Base-by-base conservation (phyloP, 495 filamentous ascomycete genomes). In the Neurospora terricola region DNA sequence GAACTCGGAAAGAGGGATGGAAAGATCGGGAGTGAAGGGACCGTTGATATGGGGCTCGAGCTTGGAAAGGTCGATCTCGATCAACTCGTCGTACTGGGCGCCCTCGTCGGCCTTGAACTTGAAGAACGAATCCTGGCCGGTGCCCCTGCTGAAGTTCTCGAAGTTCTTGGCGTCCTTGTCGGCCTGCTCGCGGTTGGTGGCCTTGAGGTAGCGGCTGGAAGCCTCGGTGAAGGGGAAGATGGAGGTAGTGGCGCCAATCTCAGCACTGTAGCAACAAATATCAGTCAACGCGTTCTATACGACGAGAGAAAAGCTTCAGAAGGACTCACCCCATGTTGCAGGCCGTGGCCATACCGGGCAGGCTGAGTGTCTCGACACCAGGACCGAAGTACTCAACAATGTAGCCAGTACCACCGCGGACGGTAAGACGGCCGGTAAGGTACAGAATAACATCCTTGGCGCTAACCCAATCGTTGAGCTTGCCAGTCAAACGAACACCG, bases 31-130 rank as follows among this genome's bases (percentile, higher is more conserved):
- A 0, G 96, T 99, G 82, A 97, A 96, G 38, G 96, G 96, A 7
- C 96, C 96, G 82, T 99, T 99, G 84, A 99, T 93, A 82, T 98
- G 96, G 4, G 96, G 96, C 82, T 99, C 96, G 18, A 99, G 88
- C 72, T 88, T 87, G 11, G 93, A 95, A 45, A 99, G 87, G 83
- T 98, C 87, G 78, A 99, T 97, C n/a, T 90, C 93, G 78, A 98
- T 91, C 48, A 96, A 79, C 80, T 97, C 87, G 81, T 99, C 96
- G 76, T 98, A 99, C 74, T 92, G 83, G 30, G 93, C 95, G 59
- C 86, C 88, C n/a, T 85, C 79, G 79, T 99, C 96, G 43, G 96
- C 92, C 48, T 83, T 82, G 69, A 97, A 82, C 73, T 75, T 81
- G 73, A 86, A 82, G 69, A 76, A 79, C 70, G 83, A 73, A 30